These are phyloP conservation scores for Sonneratia alba DNA, from an alignment of 345 rosid genomes.

Conservation along the genomic window DNA sequence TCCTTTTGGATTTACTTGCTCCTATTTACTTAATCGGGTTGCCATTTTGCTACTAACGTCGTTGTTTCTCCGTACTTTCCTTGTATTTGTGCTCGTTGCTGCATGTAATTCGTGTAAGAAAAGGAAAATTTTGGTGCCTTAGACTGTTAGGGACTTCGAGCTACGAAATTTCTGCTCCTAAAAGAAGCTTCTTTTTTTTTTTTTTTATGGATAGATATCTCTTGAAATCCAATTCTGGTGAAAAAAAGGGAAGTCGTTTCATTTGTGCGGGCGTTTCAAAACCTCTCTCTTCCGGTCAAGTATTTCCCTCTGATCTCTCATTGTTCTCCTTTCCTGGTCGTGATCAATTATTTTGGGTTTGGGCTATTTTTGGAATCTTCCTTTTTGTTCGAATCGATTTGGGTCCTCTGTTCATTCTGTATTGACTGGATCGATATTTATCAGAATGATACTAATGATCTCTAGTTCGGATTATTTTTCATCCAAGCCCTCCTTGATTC, in stretches of 20 bases:
- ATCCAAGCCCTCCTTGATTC: neutral
- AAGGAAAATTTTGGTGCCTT: neutral
- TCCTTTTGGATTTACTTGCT: neutral
- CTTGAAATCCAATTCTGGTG: neutral
- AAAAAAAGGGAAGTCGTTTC: neutral
- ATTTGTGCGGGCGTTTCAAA: neutral
- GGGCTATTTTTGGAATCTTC: neutral
- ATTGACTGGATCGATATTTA: neutral
- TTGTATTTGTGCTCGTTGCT: neutral
- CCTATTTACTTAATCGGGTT: neutral
- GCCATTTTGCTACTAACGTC: neutral
- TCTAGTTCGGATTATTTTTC: too few relatives aligned
- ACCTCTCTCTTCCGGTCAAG: too few relatives aligned
- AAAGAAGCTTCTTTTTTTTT: neutral
- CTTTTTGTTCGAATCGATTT: neutral
- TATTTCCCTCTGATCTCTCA: too few relatives aligned
- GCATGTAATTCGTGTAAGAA: neutral
- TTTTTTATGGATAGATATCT: too few relatives aligned
- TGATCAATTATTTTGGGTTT: neutral
- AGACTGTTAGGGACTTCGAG: neutral
- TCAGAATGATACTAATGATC: neutral
- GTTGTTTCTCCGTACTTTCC: neutral
- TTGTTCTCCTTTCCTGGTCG: too few relatives aligned
- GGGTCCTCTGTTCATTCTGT: neutral
- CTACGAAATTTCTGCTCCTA: neutral